phyloP scores from a whole-genome alignment of 2,329 filamentous ascomycete species.

The Phaeoacremonium minimum region DNA sequence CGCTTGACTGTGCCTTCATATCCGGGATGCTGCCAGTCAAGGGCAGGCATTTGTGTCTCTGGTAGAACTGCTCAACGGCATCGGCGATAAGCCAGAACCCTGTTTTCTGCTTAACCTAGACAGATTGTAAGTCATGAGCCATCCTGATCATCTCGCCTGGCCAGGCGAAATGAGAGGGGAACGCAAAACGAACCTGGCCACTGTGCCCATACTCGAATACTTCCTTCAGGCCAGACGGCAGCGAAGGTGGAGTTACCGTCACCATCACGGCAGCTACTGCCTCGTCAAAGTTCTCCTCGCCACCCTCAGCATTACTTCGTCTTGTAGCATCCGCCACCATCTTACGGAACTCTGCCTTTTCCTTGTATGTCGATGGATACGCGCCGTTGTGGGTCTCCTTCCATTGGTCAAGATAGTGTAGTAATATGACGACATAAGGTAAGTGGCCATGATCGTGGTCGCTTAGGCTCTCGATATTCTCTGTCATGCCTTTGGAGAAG shows the following conservation, averaged over 20 bases:
- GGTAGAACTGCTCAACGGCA: conserved; percentile 74
- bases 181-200: conserved; percentile 46
- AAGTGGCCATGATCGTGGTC: conserved; percentile 87
- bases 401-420: conserved; percentile 82
- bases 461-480: conserved; percentile 63
- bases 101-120: conserved; percentile 37
- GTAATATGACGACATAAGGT: conserved; percentile 77
- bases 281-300: conserved; percentile 96
- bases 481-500: conserved; percentile 64
- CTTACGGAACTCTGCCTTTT: conserved; percentile 80
- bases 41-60: conserved; percentile 69
- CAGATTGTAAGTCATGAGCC: conserved; percentile 10
- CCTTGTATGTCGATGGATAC: conserved; percentile 70
- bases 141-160: conserved; percentile 9
- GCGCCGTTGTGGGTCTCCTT: conserved; percentile 64
- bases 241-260: conserved; percentile 65
- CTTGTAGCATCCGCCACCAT: conserved; percentile 64
- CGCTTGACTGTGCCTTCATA: conserved; percentile 91
- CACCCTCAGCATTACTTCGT: conserved; percentile 72
- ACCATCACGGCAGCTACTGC: conserved; percentile 84
- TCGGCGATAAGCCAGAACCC: conserved; percentile 87
- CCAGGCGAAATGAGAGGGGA: background rate
- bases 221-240: conserved; percentile 67
- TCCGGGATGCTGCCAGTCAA: conserved; percentile 86
- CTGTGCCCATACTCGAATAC: conserved; percentile 66